Percentiles rank a stretch among this genome's conserved stretches.
Conservation (phyloP, 768 basidiomycete species). For the Inosperma sp. region DNA sequence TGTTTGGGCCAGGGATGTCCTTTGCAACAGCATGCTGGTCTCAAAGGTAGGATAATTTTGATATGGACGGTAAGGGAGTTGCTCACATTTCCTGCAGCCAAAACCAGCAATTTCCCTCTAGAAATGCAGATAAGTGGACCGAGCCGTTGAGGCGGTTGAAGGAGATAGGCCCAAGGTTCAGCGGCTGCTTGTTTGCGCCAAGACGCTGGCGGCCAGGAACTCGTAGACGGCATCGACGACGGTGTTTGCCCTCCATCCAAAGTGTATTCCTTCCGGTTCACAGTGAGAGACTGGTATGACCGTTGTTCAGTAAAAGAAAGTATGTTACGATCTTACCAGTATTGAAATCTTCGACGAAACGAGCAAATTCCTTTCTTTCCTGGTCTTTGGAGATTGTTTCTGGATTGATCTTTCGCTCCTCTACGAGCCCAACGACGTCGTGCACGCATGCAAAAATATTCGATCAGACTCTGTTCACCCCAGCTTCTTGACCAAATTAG, state of each 20-base stretch:
- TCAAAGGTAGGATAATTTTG: background rate
- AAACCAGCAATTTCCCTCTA: background rate
- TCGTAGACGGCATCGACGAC: background rate
- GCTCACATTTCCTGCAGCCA: background rate
- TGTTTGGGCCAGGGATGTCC: constrained; percentile 3
- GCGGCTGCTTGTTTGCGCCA: background rate
- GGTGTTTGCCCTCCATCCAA: background rate
- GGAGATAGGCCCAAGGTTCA: background rate
- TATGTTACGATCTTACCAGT: too few species aligned
- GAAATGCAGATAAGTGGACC: background rate
- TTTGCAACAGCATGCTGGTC: constrained; percentile 6
- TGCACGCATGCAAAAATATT: too few species aligned
- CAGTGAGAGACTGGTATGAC: background rate
- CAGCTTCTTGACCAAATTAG: too few species aligned
- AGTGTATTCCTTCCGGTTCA: background rate
- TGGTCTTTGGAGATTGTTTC: constrained; percentile 85
- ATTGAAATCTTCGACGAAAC: constrained; percentile 81
- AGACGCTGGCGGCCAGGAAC: background rate
- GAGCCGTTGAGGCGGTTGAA: background rate
- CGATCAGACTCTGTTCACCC: too few species aligned
- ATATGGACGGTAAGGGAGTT: background rate
- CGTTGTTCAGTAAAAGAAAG: background rate
- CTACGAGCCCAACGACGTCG: too few species aligned
- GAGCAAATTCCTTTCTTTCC: constrained; percentile 77
- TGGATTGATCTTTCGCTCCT: constrained; percentile 87